Base-by-base conservation (phyloP, 768 basidiomycete species). In the Tricholoma terreum region DNA sequence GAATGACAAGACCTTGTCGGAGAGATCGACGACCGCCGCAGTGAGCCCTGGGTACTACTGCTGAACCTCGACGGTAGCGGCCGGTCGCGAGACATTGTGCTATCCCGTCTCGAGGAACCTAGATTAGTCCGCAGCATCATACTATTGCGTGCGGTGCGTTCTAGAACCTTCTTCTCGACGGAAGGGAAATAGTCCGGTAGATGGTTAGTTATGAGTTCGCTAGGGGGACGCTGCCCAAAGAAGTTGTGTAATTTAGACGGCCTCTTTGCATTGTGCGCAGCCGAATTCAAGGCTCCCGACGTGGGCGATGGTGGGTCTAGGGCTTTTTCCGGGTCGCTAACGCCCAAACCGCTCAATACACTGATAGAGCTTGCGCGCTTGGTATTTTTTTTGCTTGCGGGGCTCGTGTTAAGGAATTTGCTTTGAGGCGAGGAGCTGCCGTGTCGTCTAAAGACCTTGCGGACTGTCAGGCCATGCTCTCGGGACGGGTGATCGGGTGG, bases 161-260 rank as follows among this genome's bases (percentile, higher is more conserved):
- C 84, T 38, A 99, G 77, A 35, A 91, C 89, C 74, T 89, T 94
- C 75, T 89, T 92, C 78, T 97, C 94, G 3, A 93, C 87, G 61
- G 83, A 82, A 1, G 97, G 97, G 84, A 99, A 99, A 77, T 90
- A 99, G 59, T 97, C 95, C 17, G 89, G 86, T 51, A 98, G 73
- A 68, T 98, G 95, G 6, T 80, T 96, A 22, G 95, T 92, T 76
- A 98, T 98, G 60, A 98, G 85, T 71, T 98, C 97, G 73, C 90
- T 93, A 0, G 97, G 95, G 0, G 97, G 97, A 38, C 97, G 90
- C 66, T 98, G 97, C 14, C 96, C 97, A 64, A 98, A 96, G 79
- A 98, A 99, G 78, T 94, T 94, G 72, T 90, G 90, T 48, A 94
- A 70, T 66, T 92, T 94, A 19, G 83, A 82, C 3, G 86, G 83